These are phyloP conservation scores for Physcomitrellopsis africana DNA, from an alignment of 225 moss, liverwort and hornwort genomes.

Conservation along the genomic window DNA sequence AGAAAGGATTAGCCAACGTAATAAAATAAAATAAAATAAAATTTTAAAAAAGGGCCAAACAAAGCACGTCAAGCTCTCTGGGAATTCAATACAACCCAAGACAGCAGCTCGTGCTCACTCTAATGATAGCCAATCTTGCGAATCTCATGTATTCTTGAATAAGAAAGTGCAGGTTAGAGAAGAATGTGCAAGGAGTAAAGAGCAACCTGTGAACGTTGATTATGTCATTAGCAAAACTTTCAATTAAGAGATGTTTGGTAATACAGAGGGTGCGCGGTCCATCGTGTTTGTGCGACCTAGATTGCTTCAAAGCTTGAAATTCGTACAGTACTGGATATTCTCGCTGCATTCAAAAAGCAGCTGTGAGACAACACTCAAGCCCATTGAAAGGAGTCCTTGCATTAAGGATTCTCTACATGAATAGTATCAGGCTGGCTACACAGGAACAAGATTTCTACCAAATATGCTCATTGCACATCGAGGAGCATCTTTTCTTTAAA, in stretches of 20 bases:
- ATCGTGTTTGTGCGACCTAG: constrained; percentile 65
- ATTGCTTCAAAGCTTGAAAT: constrained; percentile 79
- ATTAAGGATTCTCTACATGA: not conserved
- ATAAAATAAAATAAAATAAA: not conserved
- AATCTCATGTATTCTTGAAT: not conserved
- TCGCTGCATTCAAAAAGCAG: constrained; percentile 54
- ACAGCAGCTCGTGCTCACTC: not conserved
- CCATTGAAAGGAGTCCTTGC: not conserved
- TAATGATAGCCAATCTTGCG: constrained; percentile 1
- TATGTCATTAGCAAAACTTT: constrained; percentile 75
- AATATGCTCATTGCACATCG: not conserved
- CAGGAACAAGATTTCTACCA: not conserved
- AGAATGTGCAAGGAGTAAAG: constrained; percentile 15
- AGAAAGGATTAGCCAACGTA: constrained; percentile 13
- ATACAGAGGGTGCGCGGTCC: constrained; percentile 74
- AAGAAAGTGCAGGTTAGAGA: not conserved
- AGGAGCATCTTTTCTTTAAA: not conserved
- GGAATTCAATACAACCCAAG: constrained; percentile 10
- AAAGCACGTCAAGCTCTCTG: not conserved
- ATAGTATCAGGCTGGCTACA: not conserved
- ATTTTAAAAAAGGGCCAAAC: constrained; percentile 1
- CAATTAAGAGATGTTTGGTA: constrained; percentile 86
- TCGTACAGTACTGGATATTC: constrained; percentile 91
- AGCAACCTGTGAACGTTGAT: constrained; percentile 89
- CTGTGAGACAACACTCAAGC: not conserved